Evolutionary conservation across 106 monocot species (phyloP).

Genomic region (Apostasia ramifera): DNA sequence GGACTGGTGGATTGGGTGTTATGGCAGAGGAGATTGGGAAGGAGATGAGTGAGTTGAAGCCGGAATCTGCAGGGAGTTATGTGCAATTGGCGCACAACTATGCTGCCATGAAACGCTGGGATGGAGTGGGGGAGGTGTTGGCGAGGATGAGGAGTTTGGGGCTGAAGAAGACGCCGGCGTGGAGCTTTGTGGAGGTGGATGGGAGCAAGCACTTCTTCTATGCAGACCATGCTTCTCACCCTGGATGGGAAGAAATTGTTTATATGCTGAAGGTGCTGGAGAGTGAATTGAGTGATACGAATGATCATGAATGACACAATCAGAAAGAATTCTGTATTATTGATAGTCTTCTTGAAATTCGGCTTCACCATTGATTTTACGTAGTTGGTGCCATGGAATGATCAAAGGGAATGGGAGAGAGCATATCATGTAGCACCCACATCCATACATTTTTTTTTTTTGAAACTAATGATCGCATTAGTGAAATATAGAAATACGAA

Average conservation of each 20-base stretch:
- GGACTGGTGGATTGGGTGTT: conserved; percentile 3
- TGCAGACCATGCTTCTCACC: conserved; percentile 35
- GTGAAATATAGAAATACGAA: too few relatives aligned
- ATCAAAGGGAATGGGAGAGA: too few relatives aligned
- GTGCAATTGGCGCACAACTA: conserved; percentile 57
- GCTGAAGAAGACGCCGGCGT: conserved; percentile 63
- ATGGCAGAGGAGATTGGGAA: conserved; percentile 40
- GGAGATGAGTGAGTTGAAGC: conserved; percentile 34
- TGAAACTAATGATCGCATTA: too few relatives aligned
- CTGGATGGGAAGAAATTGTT: conserved; percentile 24
- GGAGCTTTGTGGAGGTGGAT: conserved; percentile 63
- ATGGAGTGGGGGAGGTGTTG: conserved; percentile 42
- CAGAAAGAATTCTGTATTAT: too few relatives aligned
- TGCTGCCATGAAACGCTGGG: conserved; percentile 50
- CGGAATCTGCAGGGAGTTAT: conserved; percentile 43
- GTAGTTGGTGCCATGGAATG: too few relatives aligned
- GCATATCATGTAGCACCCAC: too few relatives aligned
- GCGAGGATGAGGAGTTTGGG: conserved; percentile 44
- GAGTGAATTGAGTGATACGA: conserved; percentile 34
- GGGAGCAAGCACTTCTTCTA: conserved; percentile 42
- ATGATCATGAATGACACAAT: neutral
- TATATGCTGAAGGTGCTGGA: conserved; percentile 29
- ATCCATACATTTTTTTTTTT: too few relatives aligned
- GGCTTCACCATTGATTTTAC: too few relatives aligned
- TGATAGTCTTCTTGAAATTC: too few relatives aligned